Conservation (phyloP, 2,329 filamentous ascomycete species). For the Chaetomiaceae sp. region DNA sequence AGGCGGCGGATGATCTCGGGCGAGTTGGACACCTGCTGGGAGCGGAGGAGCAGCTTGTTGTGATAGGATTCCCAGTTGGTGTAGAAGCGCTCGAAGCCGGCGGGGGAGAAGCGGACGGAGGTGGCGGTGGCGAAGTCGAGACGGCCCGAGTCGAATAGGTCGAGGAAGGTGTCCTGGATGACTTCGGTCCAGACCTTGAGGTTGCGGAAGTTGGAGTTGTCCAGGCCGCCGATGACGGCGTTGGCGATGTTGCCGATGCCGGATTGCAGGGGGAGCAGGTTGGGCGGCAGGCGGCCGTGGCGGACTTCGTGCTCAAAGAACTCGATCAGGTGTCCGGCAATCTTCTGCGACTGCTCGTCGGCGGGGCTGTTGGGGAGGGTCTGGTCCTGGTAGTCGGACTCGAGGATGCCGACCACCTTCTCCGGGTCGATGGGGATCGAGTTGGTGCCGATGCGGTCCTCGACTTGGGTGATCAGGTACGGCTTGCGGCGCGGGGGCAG, state of each 20-base stretch:
- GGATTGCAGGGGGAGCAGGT: conserved; percentile 76
- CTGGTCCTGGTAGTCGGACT: conserved; percentile 77
- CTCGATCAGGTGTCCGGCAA: conserved; percentile 77
- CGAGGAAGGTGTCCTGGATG: conserved; percentile 86
- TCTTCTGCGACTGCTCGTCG: conserved; percentile 67
- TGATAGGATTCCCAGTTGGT: conserved; percentile 76
- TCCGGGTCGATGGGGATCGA: conserved; percentile 79
- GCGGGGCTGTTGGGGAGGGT: conserved; percentile 70
- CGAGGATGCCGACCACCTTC: conserved; percentile 78
- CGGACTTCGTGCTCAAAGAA: conserved; percentile 78
- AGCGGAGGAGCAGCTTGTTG: conserved; percentile 76
- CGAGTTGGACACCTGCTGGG: conserved; percentile 84
- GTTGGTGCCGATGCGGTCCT: conserved; percentile 79
- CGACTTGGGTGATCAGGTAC: conserved; percentile 77
- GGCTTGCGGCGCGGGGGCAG: conserved; percentile 77
- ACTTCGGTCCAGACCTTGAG: conserved; percentile 93
- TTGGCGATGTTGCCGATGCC: conserved; percentile 94
- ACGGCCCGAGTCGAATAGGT: conserved; percentile 83
- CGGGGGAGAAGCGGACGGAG: conserved; percentile 84
- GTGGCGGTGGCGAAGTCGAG: conserved; percentile 88
- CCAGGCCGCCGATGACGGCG: conserved; percentile 79
- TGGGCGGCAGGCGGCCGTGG: conserved; percentile 70
- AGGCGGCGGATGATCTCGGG: conserved; percentile 86
- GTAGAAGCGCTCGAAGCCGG: conserved; percentile 89
- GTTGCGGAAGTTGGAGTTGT: conserved; percentile 77